Base-by-base conservation (phyloP, 1,284 basidiomycete genomes). In the Ceratobasidium sp. region DNA sequence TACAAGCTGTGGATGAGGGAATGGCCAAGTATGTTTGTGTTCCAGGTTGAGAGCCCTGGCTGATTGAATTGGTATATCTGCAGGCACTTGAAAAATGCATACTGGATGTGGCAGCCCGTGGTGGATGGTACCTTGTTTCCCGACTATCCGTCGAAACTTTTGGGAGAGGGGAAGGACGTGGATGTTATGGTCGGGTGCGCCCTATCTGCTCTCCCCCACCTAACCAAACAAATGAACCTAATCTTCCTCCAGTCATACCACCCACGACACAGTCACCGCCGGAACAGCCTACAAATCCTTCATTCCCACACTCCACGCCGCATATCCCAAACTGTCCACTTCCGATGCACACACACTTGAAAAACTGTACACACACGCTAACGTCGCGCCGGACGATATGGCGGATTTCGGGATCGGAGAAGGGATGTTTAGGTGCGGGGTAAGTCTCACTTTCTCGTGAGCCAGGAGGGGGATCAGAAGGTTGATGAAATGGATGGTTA, bases 101-200 rank as follows among this genome's bases (percentile, higher is more conserved):
- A 65, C 33, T 80, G 5, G 35, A 67, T 66, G 41, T 87, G 86
- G 82, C 80, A 80, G 46, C 85, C 87, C 4, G 85, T 91, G 3
- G 30, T 90, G 6, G 90, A 91, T 79, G 87, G 86, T 0, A 86
- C 86, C 60, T 75, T 89, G 14, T 84, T 91, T 78, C 83, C 85
- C 2, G 87, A 88, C 23, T 85, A 85, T 77, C 89, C 89, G 1
- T 89, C 88, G 0, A 81, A 81, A 48, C 23, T 66, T 14, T 14
- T 55, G 16, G 12, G 23, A 88, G 2, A 84, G 85, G 35, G 89
- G 89, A 46, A 78, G 82, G 83, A 85, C 33, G 87, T 91, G 3
- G 88, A 89, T 23, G 81, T 91, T 1, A 88, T 92, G 50, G 87
- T 90, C 55, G 90, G 90, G 90, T 90, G 81, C 57, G 87, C 20